Percentiles rank a stretch among this genome's conserved stretches.
Conservation (phyloP, 257 asterid species). For the Nyctanthes arbortristis region DNA sequence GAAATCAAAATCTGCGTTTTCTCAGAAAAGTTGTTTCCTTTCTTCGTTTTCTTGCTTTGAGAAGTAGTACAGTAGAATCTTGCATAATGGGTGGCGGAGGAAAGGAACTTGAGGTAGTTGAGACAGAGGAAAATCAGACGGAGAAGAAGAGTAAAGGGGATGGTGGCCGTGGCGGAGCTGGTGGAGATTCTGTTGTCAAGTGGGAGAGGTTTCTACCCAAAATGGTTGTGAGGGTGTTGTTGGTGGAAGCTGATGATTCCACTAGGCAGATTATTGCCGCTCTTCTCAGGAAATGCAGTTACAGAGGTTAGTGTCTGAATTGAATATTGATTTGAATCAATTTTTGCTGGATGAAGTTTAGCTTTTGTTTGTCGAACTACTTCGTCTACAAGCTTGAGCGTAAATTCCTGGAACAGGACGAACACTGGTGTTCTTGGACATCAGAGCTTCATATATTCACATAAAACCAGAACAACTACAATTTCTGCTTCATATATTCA, state of each 20-base stretch:
- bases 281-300: conserved; percentile 94
- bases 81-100: conserved; percentile 59
- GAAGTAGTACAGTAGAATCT: conserved; percentile 6
- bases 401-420: too few relatives aligned
- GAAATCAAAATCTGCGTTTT: conserved; percentile 9
- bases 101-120: conserved; percentile 33
- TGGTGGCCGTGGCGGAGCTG: conserved; percentile 17
- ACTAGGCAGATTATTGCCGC: conserved; percentile 94
- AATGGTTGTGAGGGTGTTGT: conserved; percentile 71
- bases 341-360: neutral
- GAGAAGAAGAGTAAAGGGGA: conserved; percentile 1
- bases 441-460: too few relatives aligned
- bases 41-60: conserved; percentile 16
- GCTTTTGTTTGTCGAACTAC: too few relatives aligned
- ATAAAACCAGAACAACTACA: too few relatives aligned
- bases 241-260: conserved; percentile 95
- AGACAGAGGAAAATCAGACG: conserved; percentile 21
- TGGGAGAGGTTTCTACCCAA: conserved; percentile 91
- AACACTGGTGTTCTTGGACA: too few relatives aligned
- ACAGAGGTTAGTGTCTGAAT: conserved; percentile 68
- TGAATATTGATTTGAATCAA: neutral
- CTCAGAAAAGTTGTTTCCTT: neutral
- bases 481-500: too few relatives aligned
- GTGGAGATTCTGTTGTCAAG: conserved; percentile 39
- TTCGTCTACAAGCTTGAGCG: neutral